Evolutionary conservation across 768 basidiomycete genomes (phyloP).

Genomic region (Termitomyces sp.): DNA sequence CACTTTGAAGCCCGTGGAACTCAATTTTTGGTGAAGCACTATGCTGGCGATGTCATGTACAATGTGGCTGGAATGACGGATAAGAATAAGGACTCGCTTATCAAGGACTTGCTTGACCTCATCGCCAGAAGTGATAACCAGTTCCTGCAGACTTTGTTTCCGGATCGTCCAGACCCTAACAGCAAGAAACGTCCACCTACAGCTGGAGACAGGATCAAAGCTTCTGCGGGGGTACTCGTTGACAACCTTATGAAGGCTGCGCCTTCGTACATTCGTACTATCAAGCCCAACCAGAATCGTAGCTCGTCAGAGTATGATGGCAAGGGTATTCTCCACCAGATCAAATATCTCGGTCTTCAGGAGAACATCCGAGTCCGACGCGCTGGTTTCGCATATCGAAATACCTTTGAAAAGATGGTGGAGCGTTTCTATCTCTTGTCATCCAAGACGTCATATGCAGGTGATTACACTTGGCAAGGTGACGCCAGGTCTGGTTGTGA

Average conservation of each 20-base stretch:
- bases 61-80: slow-evolving; percentile 98
- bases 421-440: slow-evolving; percentile 97
- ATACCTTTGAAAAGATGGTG: slow-evolving; percentile 99
- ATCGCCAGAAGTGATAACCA: slow-evolving; percentile 74
- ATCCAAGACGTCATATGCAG: slow-evolving; percentile 93
- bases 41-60: slow-evolving; percentile 99
- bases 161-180: slow-evolving; percentile 91
- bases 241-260: slow-evolving; percentile 97
- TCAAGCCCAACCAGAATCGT: slow-evolving; percentile 98
- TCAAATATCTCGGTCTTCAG: slow-evolving; percentile 97
- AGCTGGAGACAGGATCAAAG: slow-evolving; percentile 96
- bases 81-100: slow-evolving; percentile 97
- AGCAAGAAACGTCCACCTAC: slow-evolving; percentile 98
- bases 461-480: slow-evolving; percentile 96
- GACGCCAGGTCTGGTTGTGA: slow-evolving; percentile 90
- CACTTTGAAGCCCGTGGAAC: slow-evolving; percentile 94
- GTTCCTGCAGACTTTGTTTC: slow-evolving; percentile 88
- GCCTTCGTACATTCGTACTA: slow-evolving; percentile 97
- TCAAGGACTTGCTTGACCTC: slow-evolving; percentile 93
- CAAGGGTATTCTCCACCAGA: slow-evolving; percentile 96
- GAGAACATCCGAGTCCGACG: slow-evolving; percentile 98
- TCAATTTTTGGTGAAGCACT: slow-evolving; percentile 94
- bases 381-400: slow-evolving; percentile 97
- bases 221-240: slow-evolving; percentile 93
- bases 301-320: slow-evolving; percentile 88